These are phyloP conservation scores for Citropsis articulata DNA, from an alignment of 345 rosid species.

Conservation along the genomic window DNA sequence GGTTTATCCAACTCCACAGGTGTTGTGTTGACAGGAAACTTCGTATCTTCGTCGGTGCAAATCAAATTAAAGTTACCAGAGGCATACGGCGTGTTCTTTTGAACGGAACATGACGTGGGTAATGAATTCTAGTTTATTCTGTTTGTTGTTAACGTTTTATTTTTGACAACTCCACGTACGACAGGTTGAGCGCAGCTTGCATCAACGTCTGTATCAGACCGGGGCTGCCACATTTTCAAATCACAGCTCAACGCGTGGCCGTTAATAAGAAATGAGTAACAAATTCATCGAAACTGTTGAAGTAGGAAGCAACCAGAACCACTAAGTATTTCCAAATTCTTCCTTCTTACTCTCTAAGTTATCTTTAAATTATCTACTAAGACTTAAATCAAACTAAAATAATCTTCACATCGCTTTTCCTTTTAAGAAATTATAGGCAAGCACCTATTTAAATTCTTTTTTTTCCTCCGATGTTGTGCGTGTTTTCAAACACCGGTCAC, in stretches of 20 bases:
- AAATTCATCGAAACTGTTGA: not conserved
- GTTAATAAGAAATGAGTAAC: not conserved
- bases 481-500: too few relatives aligned
- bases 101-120: not conserved
- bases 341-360: not conserved
- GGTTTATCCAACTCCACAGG: conserved; percentile 4
- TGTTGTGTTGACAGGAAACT: not conserved
- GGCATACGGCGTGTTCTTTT: not conserved
- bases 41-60: not conserved
- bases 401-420: not conserved
- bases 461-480: too few relatives aligned
- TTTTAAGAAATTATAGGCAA: not conserved
- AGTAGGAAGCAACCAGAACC: not conserved
- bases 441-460: not conserved
- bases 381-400: too few relatives aligned
- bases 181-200: not conserved
- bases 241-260: not conserved
- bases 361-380: not conserved
- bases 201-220: too few relatives aligned
- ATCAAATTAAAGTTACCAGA: too few relatives aligned
- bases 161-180: not conserved
- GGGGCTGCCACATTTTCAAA: not conserved
- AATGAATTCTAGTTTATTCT: not conserved
- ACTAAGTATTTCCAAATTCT: not conserved
- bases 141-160: not conserved